Evolutionary conservation across 176 grass and related monocot genomes (phyloP), one percentile per base, ranked within the genome.

Genomic region (Paspalum notatum): DNA sequence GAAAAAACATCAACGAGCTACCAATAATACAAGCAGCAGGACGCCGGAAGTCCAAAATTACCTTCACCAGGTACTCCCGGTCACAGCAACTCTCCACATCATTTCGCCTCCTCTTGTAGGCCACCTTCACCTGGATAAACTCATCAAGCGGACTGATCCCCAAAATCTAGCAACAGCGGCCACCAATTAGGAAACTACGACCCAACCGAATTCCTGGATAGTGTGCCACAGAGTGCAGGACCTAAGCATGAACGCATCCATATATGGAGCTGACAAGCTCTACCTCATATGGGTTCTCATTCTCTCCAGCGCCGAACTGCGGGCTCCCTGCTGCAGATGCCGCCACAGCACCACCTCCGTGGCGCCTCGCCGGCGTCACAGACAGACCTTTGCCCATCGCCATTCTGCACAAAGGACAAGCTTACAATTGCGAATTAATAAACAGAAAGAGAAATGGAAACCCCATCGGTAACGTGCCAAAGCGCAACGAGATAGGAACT

Each of bases 281-380:
- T 88, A 93, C 90, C 85, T 85, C 80, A 16, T 91, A 85, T 12
- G 86, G 85, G 60, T 87, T 87, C 47, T 88, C 87, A 72, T 87
- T 83, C 48, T 88, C 83, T 32, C 87, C 80, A 40, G 50, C 41
- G 20, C 44, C 27, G 8, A 76, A 85, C 22, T 80, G 37, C 8
- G 85, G 67, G 53, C 62, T 75, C 78, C 82, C 88, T 9, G 82
- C 85, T 13, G 85, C 78, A 7, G 86, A 89, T 44, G 81, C 69
- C 26, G 84, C 81, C 20, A 47, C 71, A 60, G 63, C 60, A 43
- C 75, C 84, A 49, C 81, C 21, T 55, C 57, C 16, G 86, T 73
- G 37, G 48, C 54, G 80, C 38, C 57, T 97, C 17, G 17, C 45
- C 7, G 62, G 72, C 7, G 63, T 46, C 24, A 72, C 43, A 65